Percentiles rank a stretch among this genome's conserved stretches.
Conservation (phyloP, 352 stramenopile genomes). For the Globisporangium ultimum region DNA sequence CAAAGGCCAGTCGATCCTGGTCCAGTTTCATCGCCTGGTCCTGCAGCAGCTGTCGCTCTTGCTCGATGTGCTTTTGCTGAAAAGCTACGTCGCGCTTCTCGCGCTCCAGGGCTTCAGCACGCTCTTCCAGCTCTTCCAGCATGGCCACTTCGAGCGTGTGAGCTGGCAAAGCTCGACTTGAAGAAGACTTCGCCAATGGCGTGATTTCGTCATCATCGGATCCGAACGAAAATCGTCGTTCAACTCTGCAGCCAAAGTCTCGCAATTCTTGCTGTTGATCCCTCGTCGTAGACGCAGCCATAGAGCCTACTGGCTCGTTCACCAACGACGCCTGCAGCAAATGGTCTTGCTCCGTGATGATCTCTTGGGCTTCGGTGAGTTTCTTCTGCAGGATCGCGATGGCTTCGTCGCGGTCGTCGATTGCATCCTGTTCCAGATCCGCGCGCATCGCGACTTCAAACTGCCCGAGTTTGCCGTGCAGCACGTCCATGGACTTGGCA, state of each 20-base stretch:
- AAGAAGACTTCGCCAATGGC: too few relatives aligned
- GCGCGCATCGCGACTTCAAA: constrained; percentile 60
- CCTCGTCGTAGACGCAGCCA: neutral
- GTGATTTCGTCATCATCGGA: too few relatives aligned
- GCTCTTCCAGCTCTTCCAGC: constrained; percentile 17
- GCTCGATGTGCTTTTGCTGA: constrained; percentile 34
- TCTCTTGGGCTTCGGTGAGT: constrained; percentile 51
- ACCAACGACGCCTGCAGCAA: constrained; percentile 62
- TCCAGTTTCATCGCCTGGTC: constrained; percentile 55
- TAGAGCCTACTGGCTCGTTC: constrained; percentile 5
- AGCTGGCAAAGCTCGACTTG: too few relatives aligned
- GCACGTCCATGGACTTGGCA: constrained; percentile 36
- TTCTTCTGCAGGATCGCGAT: constrained; percentile 49
- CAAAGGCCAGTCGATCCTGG: constrained; percentile 57
- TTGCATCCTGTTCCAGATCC: constrained; percentile 33
- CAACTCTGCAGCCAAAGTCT: neutral
- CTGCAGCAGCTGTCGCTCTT: constrained; percentile 39
- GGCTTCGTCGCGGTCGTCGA: constrained; percentile 20
- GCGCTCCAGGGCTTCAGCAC: constrained; percentile 17
- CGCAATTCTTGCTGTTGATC: neutral
- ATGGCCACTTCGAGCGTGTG: neutral
- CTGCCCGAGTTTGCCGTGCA: constrained; percentile 44
- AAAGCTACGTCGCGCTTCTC: constrained; percentile 31
- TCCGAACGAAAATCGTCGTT: too few relatives aligned
- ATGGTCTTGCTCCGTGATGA: constrained; percentile 70